Percentiles rank a stretch among this genome's conserved stretches.
These are phyloP conservation scores for Phytophthora megakarya DNA, from an alignment of 352 stramenopile species.

Conservation along the genomic window DNA sequence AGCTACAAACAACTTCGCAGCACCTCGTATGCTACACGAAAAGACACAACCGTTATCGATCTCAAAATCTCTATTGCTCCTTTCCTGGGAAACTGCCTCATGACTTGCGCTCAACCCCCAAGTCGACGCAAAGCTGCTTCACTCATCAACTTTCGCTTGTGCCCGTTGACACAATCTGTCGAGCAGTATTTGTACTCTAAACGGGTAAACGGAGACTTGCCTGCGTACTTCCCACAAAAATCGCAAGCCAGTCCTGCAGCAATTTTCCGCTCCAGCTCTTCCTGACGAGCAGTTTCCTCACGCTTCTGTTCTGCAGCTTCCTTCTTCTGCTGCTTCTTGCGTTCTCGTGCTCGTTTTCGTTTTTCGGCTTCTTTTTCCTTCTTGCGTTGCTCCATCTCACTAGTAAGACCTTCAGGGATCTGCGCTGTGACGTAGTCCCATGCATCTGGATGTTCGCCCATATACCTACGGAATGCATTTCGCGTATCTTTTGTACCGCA, in stretches of 20 bases:
- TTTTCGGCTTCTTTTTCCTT: constrained; percentile 91
- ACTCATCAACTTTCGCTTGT: constrained; percentile 94
- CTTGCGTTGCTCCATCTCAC: constrained; percentile 85
- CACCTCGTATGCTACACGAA: constrained; percentile 26
- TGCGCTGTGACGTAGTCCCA: constrained; percentile 79
- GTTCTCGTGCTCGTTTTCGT: constrained; percentile 80
- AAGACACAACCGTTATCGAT: constrained; percentile 38
- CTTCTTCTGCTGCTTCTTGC: constrained; percentile 92
- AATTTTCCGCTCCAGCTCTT: constrained; percentile 76
- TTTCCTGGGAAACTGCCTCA: constrained; percentile 3
- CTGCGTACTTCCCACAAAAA: constrained; percentile 81
- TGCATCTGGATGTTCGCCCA: constrained; percentile 77
- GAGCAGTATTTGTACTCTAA: constrained; percentile 95
- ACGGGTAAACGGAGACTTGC: constrained; percentile 89
- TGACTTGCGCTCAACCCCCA: constrained; percentile 36
- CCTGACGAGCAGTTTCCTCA: constrained; percentile 62
- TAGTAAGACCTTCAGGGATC: constrained; percentile 76
- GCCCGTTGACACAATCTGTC: constrained; percentile 92
- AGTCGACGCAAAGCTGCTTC: constrained; percentile 89
- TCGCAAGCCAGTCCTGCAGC: constrained; percentile 75
- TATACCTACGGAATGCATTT: constrained; percentile 91
- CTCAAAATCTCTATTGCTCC: constrained; percentile 25
- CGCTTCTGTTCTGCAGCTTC: constrained; percentile 70
- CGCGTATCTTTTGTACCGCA: constrained; percentile 87
- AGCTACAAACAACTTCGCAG: neutral